Evolutionary conservation across 805 yeast species (phyloP).

Genomic region (Komagataella kurtzmanii): DNA sequence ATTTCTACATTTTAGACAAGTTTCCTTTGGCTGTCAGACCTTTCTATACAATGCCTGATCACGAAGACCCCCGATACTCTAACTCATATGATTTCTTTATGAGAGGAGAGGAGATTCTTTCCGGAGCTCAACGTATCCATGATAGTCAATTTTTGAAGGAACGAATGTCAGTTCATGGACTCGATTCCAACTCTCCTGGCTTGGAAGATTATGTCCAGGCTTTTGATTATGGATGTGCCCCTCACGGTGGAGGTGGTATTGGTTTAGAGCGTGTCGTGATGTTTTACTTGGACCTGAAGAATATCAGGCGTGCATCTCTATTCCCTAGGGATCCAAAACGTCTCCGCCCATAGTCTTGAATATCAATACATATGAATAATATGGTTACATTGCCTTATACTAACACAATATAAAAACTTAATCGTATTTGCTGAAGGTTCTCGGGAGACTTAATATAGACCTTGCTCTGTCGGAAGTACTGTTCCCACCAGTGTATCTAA

Average conservation of each 20-base stretch:
- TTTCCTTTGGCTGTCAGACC: slow-evolving; percentile 97
- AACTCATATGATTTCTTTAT: slow-evolving; percentile 98
- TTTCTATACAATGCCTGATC: slow-evolving; percentile 98
- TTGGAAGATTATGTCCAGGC: slow-evolving; percentile 86
- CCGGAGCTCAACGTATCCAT: slow-evolving; percentile 99
- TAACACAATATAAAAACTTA: neutral
- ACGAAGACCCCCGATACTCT: slow-evolving; percentile 83
- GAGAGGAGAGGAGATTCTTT: slow-evolving; percentile 98
- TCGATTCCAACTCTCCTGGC: slow-evolving; percentile 73
- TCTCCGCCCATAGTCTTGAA: slow-evolving; percentile 54
- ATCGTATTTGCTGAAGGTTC: slow-evolving; percentile 2
- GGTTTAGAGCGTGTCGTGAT: slow-evolving; percentile 97
- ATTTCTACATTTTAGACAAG: slow-evolving; percentile 94
- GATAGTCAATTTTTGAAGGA: slow-evolving; percentile 72
- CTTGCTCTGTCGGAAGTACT: slow-evolving; percentile 7
- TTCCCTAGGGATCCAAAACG: slow-evolving; percentile 99
- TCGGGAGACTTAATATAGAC: slow-evolving; percentile 17
- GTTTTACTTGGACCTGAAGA: slow-evolving; percentile 95
- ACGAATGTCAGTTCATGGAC: slow-evolving; percentile 74
- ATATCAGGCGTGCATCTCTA: slow-evolving; percentile 94
- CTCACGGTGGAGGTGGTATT: slow-evolving; percentile 99
- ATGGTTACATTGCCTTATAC: neutral
- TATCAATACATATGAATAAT: neutral
- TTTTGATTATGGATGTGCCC: slow-evolving; percentile 90
- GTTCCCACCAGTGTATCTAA: slow-evolving; percentile 15